Evolutionary conservation across 1,284 basidiomycete species (phyloP).

Genomic region (Irpex sp.): DNA sequence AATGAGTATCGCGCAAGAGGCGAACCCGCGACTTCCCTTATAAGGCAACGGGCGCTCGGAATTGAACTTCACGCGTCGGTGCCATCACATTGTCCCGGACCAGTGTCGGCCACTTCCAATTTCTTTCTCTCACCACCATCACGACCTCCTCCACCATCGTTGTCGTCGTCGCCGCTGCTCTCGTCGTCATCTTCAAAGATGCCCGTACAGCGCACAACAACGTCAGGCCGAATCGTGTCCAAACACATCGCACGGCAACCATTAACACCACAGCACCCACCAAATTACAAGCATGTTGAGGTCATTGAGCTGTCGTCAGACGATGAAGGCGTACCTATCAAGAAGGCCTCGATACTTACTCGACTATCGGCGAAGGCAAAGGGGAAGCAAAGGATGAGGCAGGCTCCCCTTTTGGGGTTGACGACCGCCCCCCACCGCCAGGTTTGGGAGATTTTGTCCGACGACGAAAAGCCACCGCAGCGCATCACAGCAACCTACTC

Average conservation of each 20-base stretch:
- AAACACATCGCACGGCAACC: conserved; percentile 1
- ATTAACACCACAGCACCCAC: neutral
- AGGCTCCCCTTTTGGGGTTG: neutral
- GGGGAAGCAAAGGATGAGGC: neutral
- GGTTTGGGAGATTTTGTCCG: neutral
- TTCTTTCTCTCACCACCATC: neutral
- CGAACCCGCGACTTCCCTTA: neutral
- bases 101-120: neutral
- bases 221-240: neutral
- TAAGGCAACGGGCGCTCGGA: neutral
- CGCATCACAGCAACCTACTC: neutral
- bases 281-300: conserved; percentile 22
- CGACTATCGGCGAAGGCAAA: conserved; percentile 3
- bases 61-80: neutral
- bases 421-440: neutral
- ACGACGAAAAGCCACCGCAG: neutral
- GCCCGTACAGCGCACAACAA: conserved; percentile 4
- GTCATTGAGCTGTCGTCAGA: conserved; percentile 59
- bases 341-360: neutral
- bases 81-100: neutral
- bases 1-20: neutral
- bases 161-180: neutral
- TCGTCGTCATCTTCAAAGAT: neutral
- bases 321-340: conserved; percentile 33
- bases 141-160: neutral